A percentile compares a stretch with the other conserved stretches of the same genome.
Evolutionary conservation across 208 protist species (phyloP).

Genomic region (Herpetomonas muscarum): DNA sequence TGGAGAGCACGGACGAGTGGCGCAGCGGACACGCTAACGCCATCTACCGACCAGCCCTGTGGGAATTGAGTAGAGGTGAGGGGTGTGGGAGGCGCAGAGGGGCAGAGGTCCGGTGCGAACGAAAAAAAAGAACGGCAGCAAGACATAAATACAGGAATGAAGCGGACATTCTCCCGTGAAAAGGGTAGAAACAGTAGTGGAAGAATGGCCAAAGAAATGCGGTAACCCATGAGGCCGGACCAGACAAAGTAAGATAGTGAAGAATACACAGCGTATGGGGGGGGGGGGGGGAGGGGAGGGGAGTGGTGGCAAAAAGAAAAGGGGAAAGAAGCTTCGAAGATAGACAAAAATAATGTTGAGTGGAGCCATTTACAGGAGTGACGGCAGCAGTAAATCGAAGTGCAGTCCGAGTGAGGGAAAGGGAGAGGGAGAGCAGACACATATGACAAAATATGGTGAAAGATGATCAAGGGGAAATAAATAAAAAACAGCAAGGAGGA

Average conservation of each 20-base stretch:
- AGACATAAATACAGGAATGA: conserved; percentile 1
- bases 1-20: too few species aligned
- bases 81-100: neutral
- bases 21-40: too few species aligned
- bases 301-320: neutral
- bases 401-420: neutral
- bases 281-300: neutral
- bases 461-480: too few species aligned
- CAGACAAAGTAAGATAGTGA: neutral
- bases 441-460: too few species aligned
- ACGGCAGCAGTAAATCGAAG: neutral
- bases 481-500: too few species aligned
- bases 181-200: too few species aligned
- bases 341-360: neutral
- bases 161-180: too few species aligned
- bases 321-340: conserved; percentile 1
- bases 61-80: too few species aligned
- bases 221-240: neutral
- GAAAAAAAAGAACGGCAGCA: conserved; percentile 1
- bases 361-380: neutral
- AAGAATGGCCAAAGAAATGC: conserved; percentile 1
- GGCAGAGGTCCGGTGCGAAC: neutral
- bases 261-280: neutral
- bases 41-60: too few species aligned
- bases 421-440: neutral